Percentiles rank a stretch among this genome's conserved stretches.
Conservation (phyloP, 1,284 basidiomycete genomes). For the Agaricales sp. region DNA sequence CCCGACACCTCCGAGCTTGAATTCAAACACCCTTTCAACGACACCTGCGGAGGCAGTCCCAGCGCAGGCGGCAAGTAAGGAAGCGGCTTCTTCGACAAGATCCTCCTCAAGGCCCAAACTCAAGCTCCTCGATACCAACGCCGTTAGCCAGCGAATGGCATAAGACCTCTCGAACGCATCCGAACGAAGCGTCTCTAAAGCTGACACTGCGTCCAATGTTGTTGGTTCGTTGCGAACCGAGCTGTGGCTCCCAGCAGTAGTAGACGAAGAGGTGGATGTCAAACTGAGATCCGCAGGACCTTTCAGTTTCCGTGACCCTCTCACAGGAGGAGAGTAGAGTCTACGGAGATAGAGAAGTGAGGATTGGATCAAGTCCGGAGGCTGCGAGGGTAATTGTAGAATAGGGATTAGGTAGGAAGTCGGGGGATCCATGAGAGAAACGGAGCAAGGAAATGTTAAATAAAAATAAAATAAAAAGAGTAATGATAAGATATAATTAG, state of each 20-base stretch:
- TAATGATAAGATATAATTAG: too few species aligned
- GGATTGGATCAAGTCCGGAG: background rate
- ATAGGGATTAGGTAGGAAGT: background rate
- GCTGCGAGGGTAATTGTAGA: background rate
- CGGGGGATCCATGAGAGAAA: background rate
- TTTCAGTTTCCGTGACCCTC: background rate
- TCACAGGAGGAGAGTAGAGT: background rate
- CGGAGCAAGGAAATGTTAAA: too few species aligned
- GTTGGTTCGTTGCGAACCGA: background rate
- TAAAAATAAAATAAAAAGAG: too few species aligned
- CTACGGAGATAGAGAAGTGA: background rate
- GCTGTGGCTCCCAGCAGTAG: background rate
- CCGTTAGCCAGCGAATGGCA: conserved; percentile 61
- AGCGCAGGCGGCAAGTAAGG: conserved; percentile 53
- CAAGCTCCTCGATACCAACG: conserved; percentile 30
- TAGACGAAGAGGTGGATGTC: background rate
- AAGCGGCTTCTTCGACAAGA: conserved; percentile 44
- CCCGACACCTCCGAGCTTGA: conserved; percentile 10
- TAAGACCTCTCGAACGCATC: conserved; percentile 64
- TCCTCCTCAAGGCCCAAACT: conserved; percentile 10
- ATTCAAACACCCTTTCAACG: conserved; percentile 25
- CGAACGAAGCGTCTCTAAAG: conserved; percentile 16
- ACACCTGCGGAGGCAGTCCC: conserved; percentile 45
- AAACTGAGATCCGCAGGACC: background rate
- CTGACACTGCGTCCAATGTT: background rate